A percentile compares a stretch with the other conserved stretches of the same genome.
phyloP scores from a whole-genome alignment of 2,329 filamentous ascomycete genomes.

The Venturia pyrina region DNA sequence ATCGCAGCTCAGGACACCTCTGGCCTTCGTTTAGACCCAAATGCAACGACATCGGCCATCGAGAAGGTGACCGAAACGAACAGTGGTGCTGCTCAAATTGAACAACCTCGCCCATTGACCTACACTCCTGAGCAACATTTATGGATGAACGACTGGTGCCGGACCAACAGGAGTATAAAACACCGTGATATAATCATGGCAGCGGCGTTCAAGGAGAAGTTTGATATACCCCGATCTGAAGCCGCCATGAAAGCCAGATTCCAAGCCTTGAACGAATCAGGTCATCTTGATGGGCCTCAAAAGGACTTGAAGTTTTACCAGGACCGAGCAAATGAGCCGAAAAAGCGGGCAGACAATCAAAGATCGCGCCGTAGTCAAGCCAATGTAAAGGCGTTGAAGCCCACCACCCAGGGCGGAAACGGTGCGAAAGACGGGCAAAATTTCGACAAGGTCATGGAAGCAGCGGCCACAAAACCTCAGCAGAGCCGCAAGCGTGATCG shows the following conservation, averaged over 20 bases:
- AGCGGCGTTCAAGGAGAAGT: not conserved
- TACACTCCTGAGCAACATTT: not conserved
- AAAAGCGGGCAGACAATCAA: not conserved
- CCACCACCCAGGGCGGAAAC: not conserved
- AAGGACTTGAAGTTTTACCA: not conserved
- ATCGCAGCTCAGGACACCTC: not conserved
- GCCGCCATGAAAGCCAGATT: not conserved
- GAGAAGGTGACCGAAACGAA: not conserved
- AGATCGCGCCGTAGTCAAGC: not conserved
- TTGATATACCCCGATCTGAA: not conserved
- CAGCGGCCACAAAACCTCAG: not conserved
- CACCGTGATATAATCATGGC: not conserved
- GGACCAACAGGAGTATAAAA: not conserved
- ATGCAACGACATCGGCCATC: not conserved
- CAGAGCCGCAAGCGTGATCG: not conserved
- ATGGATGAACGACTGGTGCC: not conserved
- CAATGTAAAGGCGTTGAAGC: not conserved
- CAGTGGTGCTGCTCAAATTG: not conserved
- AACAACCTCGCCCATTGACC: not conserved
- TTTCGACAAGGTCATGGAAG: not conserved
- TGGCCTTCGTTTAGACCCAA: not conserved
- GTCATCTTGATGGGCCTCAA: not conserved
- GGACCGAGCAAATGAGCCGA: not conserved
- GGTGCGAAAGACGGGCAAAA: not conserved
- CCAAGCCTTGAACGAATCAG: constrained; percentile 2